A percentile compares a stretch with the other conserved stretches of the same genome.
Conservation (phyloP, 305 asterid genomes). For the Coffea humblotiana region DNA sequence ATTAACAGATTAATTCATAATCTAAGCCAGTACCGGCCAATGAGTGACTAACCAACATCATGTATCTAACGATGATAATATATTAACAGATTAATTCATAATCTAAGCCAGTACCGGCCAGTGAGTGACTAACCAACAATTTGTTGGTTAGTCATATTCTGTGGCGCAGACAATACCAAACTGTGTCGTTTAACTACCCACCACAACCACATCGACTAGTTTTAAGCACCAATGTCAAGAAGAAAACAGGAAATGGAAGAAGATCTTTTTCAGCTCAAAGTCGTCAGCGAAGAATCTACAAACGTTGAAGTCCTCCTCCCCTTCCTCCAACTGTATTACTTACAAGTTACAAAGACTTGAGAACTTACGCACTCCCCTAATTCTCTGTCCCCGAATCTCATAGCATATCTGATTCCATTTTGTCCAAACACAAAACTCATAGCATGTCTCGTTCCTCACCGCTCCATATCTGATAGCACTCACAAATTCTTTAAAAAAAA, state of each 20-base stretch:
- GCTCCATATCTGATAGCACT: neutral
- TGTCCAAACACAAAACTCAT: neutral
- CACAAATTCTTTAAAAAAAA: neutral
- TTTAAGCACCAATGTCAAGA: neutral
- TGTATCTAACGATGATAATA: too few species aligned
- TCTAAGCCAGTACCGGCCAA: too few species aligned
- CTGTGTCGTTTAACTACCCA: conserved; percentile 6
- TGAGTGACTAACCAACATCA: too few species aligned
- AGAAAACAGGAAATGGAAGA: neutral
- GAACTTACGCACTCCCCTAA: neutral
- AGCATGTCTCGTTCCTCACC: conserved; percentile 13
- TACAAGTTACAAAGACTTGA: neutral
- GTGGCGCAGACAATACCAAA: neutral
- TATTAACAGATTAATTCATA: too few species aligned
- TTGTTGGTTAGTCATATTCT: neutral
- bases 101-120: too few species aligned
- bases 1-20: too few species aligned
- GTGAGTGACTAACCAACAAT: neutral
- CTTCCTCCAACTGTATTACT: neutral
- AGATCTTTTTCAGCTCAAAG: neutral
- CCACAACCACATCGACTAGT: neutral
- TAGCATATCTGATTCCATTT: neutral
- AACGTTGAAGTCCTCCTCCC: neutral
- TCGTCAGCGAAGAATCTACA: neutral
- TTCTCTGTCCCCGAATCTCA: conserved; percentile 9